Evolutionary conservation across 2,329 filamentous ascomycete genomes (phyloP), one percentile per base, ranked within the genome.

Genomic region (Calonectria ilicicola): DNA sequence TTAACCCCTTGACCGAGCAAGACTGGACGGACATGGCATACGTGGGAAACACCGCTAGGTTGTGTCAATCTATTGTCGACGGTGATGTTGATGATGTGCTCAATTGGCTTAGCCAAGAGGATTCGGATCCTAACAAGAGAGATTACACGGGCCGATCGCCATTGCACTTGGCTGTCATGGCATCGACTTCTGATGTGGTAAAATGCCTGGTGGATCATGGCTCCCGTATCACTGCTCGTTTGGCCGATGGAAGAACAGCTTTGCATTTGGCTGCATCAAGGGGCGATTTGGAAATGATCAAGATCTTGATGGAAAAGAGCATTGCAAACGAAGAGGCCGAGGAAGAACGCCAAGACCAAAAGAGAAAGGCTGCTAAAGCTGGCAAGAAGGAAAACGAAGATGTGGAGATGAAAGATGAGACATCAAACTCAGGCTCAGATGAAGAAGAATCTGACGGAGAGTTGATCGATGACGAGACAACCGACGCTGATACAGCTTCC

Each of bases 1-100:
- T 97, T 85, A 93, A 97, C 77, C 95, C 95, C 0, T 87, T 96
- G 44, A 96, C 93, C 0, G 92, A 95, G 49, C 89, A 94, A 64
- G 94, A 97, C 80, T 97, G 95, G 94, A 97, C 95, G 0, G 94
- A 96, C 75, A 97, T 97, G 94, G 94, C 95, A 0, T 98, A 97
- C 76, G 89, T 97, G 42, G 94, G 94, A 14, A 94, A 95, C 76
- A 96, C 94, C 1, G 91, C 91, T 44, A 87, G 90, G 19, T 87
- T 98, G 2, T 97, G 94, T 79, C 93, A 95, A 79, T 95, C 94
- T 1, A 97, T 98, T 70, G 91, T 96, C 5, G 92, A 95, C 76
- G 87, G 89, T 2, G 92, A 97, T 81, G 77, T 93, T 3, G 91
- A 94, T 44, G 89, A 91, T 74, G 93, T 97, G 3, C 83, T 91